Percentiles rank a stretch among this genome's conserved stretches.
Evolutionary conservation across 257 asterid species (phyloP).

Genomic region (Jasminum sambac): DNA sequence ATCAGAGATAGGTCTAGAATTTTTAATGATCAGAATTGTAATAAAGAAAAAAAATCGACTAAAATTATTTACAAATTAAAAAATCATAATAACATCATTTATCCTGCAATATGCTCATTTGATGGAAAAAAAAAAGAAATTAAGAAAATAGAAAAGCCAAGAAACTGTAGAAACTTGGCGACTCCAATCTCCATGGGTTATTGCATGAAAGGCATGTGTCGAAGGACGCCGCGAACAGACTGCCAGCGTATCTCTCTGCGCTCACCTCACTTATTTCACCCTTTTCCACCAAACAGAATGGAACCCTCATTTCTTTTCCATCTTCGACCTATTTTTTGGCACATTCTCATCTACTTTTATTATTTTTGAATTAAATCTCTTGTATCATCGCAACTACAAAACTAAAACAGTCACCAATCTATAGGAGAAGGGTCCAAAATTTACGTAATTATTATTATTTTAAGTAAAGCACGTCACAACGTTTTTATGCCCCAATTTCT

Average conservation of each 20-base stretch:
- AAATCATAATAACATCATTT: too few species aligned
- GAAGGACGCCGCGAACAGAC: constrained; percentile 25
- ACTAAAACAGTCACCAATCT: background rate
- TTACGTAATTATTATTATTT: background rate
- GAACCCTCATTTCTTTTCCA: constrained; percentile 4
- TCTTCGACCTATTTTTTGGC: background rate
- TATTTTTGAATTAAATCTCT: background rate
- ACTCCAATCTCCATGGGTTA: background rate
- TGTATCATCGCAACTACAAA: background rate
- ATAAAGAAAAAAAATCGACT: too few species aligned
- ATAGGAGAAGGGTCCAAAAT: background rate
- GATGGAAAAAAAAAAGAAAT: too few species aligned
- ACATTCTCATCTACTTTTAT: background rate
- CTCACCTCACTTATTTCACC: constrained; percentile 12
- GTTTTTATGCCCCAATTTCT: too few species aligned
- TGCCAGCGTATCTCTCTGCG: background rate
- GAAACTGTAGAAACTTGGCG: constrained; percentile 3
- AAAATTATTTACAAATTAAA: too few species aligned
- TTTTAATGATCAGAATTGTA: too few species aligned
- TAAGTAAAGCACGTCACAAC: too few species aligned
- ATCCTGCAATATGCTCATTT: too few species aligned
- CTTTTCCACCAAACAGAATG: constrained; percentile 25
- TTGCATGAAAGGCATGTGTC: constrained; percentile 38
- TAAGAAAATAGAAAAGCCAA: too few species aligned
- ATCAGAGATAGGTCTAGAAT: too few species aligned